Conservation (phyloP, 495 filamentous ascomycete genomes). For the Choiromyces venosus region DNA sequence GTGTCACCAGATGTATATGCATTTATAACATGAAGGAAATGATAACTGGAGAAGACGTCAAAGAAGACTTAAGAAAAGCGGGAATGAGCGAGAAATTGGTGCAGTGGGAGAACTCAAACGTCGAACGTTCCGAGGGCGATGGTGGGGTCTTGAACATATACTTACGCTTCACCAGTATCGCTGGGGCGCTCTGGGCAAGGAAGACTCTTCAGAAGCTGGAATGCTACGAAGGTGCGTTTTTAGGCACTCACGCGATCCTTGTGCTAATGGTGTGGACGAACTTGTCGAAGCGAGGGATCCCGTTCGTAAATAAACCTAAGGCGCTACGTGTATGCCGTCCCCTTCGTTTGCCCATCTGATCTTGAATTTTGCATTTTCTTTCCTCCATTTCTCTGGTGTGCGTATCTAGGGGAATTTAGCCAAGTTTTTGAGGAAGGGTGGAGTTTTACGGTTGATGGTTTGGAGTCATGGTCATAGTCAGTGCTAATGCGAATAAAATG, state of each 20-base stretch:
- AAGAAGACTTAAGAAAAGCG: background rate
- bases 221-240: background rate
- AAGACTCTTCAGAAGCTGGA: background rate
- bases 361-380: background rate
- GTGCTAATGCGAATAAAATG: background rate
- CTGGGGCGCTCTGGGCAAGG: background rate
- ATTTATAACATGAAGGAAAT: background rate
- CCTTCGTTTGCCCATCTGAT: background rate
- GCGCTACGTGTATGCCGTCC: background rate
- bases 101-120: background rate
- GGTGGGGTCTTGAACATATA: background rate
- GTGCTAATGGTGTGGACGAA: background rate
- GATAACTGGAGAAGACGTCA: background rate
- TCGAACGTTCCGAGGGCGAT: background rate
- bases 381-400: background rate
- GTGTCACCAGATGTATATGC: background rate
- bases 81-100: background rate
- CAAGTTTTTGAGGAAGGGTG: background rate
- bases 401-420: background rate
- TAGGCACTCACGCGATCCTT: background rate
- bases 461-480: background rate
- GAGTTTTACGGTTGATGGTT: background rate
- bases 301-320: background rate
- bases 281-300: background rate
- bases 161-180: background rate